phyloP scores from a whole-genome alignment of 2,329 filamentous ascomycete species.

The Diplocarpon mali region DNA sequence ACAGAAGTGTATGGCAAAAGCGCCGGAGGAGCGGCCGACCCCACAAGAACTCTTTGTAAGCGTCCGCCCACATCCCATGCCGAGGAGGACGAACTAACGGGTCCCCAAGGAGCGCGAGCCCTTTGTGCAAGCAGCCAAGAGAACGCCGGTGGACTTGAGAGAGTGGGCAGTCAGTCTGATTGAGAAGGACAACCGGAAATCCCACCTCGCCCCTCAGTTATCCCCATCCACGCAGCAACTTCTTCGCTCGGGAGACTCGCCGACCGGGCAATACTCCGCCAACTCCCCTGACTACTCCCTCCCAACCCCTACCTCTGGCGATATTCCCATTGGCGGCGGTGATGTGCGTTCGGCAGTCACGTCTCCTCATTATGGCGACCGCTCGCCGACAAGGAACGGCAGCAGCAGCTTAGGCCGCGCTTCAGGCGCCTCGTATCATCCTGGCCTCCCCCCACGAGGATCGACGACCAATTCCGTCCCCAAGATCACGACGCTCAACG shows the following conservation, averaged over 20 bases:
- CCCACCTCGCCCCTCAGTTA: conserved; percentile 72
- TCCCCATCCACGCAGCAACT: conserved; percentile 71
- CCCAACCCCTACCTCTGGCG: conserved; percentile 57
- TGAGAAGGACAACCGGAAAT: conserved; percentile 91
- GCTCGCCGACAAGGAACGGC: conserved; percentile 30
- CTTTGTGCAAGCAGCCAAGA: conserved; percentile 92
- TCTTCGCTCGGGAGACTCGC: conserved; percentile 52
- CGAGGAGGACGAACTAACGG: conserved; percentile 10
- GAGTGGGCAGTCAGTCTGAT: conserved; percentile 92
- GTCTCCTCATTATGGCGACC: conserved; percentile 30
- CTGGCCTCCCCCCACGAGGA: conserved; percentile 40
- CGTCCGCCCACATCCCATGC: conserved; percentile 10
- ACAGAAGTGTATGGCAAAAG: conserved; percentile 87
- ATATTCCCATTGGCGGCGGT: conserved; percentile 55
- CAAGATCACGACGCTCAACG: conserved; percentile 32
- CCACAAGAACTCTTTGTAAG: conserved; percentile 86
- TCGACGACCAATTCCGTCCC: conserved; percentile 42
- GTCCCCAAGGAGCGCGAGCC: conserved; percentile 67
- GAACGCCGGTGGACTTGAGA: conserved; percentile 85
- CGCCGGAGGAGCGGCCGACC: conserved; percentile 78
- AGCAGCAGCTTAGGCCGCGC: conserved; percentile 36
- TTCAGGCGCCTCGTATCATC: conserved; percentile 31
- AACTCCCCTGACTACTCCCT: conserved; percentile 34
- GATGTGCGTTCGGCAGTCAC: conserved; percentile 35
- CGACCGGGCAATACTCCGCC: conserved; percentile 32